phyloP scores from a whole-genome alignment of 2,329 filamentous ascomycete species.

The Fusarium sp. region DNA sequence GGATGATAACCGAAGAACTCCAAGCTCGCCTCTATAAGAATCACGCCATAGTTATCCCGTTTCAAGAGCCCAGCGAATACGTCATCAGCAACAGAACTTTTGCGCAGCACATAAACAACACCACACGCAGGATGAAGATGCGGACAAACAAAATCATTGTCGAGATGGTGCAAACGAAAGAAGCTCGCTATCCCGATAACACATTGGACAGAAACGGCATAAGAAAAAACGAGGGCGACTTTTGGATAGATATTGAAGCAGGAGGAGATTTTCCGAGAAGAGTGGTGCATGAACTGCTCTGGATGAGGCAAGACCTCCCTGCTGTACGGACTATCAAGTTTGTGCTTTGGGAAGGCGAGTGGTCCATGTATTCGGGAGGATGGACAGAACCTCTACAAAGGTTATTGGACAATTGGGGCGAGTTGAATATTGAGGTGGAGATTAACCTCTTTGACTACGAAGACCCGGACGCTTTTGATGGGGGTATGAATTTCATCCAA shows the following conservation, averaged over 20 bases:
- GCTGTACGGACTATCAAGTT: not conserved
- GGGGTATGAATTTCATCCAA: constrained; percentile 3
- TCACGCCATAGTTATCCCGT: constrained; percentile 10
- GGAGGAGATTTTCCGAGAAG: not conserved
- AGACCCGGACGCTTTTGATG: constrained; percentile 1
- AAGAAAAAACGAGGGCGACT: not conserved
- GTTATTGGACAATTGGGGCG: not conserved
- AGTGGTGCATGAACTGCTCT: not conserved
- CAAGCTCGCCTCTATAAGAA: constrained; percentile 1
- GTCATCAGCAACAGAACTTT: not conserved
- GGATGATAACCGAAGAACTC: not conserved
- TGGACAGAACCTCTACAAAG: not conserved
- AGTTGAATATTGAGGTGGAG: not conserved
- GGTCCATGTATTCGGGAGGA: not conserved
- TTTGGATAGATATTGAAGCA: not conserved
- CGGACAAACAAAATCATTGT: not conserved
- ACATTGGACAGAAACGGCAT: not conserved
- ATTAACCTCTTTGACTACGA: constrained; percentile 11
- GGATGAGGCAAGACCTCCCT: constrained; percentile 2
- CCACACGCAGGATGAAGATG: constrained; percentile 6
- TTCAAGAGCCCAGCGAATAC: constrained; percentile 5
- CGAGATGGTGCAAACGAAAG: not conserved
- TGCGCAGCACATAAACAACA: not conserved
- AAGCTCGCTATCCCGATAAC: not conserved
- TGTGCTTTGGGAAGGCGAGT: not conserved